These are phyloP conservation scores for Geotrichum restrictum DNA, from an alignment of 1,139 yeast genomes.

Conservation along the genomic window DNA sequence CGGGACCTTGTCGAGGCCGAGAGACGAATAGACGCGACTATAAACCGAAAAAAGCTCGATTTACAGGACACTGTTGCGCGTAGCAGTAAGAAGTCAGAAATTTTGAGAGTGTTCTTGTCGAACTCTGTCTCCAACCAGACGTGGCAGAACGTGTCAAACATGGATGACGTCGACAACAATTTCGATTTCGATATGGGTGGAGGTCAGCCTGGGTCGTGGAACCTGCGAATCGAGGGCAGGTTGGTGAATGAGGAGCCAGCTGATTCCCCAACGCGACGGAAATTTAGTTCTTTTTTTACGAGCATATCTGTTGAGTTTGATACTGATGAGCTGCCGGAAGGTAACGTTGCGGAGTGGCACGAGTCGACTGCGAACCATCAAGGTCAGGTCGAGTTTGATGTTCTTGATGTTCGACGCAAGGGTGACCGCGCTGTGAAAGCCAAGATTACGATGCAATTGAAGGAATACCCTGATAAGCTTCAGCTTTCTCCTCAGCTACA, in stretches of 20 bases:
- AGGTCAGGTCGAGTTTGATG: slow-evolving; percentile 62
- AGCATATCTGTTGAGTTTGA: slow-evolving; percentile 77
- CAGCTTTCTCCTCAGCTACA: slow-evolving; percentile 63
- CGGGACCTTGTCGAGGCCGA: slow-evolving; percentile 74
- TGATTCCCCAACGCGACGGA: slow-evolving; percentile 45
- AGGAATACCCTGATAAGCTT: slow-evolving; percentile 63
- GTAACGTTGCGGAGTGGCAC: slow-evolving; percentile 63
- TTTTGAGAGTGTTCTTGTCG: slow-evolving; percentile 75
- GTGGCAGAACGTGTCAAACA: slow-evolving; percentile 58
- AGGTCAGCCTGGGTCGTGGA: slow-evolving; percentile 61
- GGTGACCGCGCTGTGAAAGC: slow-evolving; percentile 67
- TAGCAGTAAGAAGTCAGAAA: slow-evolving; percentile 47
- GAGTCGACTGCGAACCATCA: slow-evolving; percentile 36
- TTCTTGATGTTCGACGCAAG: slow-evolving; percentile 75
- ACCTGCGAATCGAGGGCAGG: slow-evolving; percentile 82
- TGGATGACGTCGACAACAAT: slow-evolving; percentile 41
- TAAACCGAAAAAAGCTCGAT: slow-evolving; percentile 79
- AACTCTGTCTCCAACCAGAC: slow-evolving; percentile 83
- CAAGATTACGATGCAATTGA: slow-evolving; percentile 74
- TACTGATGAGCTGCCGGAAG: slow-evolving; percentile 39
- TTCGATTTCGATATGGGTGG: slow-evolving; percentile 36
- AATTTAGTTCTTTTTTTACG: slow-evolving; percentile 77
- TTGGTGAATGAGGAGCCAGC: slow-evolving; percentile 48
- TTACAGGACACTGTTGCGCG: slow-evolving; percentile 62
- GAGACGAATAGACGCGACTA: slow-evolving; percentile 69